Base-by-base conservation (phyloP, 352 stramenopile species). In the Pythium guiyangense region DNA sequence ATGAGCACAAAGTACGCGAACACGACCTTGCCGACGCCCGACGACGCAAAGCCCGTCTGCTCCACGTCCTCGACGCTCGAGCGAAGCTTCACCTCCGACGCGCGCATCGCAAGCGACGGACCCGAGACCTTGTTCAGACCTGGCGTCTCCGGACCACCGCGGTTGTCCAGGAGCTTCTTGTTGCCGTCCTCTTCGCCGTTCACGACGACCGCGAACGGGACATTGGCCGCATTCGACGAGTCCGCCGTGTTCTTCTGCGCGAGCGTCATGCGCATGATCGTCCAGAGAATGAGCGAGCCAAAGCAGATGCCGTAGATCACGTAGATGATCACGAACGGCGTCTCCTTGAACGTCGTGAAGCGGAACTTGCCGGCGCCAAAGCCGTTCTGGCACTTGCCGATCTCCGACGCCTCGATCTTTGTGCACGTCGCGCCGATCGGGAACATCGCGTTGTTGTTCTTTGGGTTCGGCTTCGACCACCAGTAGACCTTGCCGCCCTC, bases 401-500 rank as follows among this genome's bases (percentile, higher is more conserved):
- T 61, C 1, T 63, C 56, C 2, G 50, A 67, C 5, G 56, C 29
- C 26, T 70, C 63, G 6, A 82, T 68, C 0, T 34, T 22, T 2
- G 3, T 58, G 65, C 77, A 90, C 34, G 60, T 64, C 11, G 75
- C 79, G 9, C 74, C 77, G 54, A 84, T 65, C 4, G 79, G 79
- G 59, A 88, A 65, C 65, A 75, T 80, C 18, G 75, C 77, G 49
- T 90, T 90, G 71, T 86, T 90, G 66, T 90, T 90, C 53, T 67
- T 64, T 27, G 75, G 67, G 51, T 79, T 88, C 44, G 62, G 73
- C 53, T 64, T 75, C 22, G 64, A 82, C 45, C 66, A 73, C 77
- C 67, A 86, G 67, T 69, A 90, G 17, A 86, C 64, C n/a, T 46
- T 71, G 31, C 55, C 70, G 45, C 79, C 64, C 22, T 67, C 59